A percentile compares a stretch with the other conserved stretches of the same genome.
Evolutionary conservation across 805 yeast species (phyloP).

Genomic region (Komagataella ulmi): DNA sequence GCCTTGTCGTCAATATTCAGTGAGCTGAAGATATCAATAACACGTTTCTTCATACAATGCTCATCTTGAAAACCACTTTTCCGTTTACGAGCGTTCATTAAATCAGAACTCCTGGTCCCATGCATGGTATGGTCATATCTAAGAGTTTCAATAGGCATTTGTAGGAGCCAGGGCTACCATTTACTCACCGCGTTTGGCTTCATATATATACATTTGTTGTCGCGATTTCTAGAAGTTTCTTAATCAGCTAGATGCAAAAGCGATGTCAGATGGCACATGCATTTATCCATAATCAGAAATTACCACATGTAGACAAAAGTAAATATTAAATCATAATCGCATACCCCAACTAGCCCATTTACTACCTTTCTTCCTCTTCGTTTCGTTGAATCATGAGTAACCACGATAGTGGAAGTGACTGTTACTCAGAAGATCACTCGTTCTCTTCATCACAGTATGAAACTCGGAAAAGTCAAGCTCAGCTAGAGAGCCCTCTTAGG

Average conservation of each 20-base stretch:
- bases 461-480: neutral
- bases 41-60: neutral
- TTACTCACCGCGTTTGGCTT: neutral
- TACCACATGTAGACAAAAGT: neutral
- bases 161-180: neutral
- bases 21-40: neutral
- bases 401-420: neutral
- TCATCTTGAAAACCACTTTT: neutral
- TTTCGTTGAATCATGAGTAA: neutral
- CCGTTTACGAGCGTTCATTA: neutral
- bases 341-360: neutral
- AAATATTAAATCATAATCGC: neutral
- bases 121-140: neutral
- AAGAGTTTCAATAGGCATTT: neutral
- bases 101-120: neutral
- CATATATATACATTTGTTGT: neutral
- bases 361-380: neutral
- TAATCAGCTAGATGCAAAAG: neutral
- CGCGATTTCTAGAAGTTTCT: neutral
- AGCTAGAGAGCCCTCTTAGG: neutral
- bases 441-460: neutral
- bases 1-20: neutral
- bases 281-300: neutral
- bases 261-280: neutral
- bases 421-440: neutral